Evolutionary conservation across 257 asterid species (phyloP).

Genomic region (Cynanchum wilfordii): DNA sequence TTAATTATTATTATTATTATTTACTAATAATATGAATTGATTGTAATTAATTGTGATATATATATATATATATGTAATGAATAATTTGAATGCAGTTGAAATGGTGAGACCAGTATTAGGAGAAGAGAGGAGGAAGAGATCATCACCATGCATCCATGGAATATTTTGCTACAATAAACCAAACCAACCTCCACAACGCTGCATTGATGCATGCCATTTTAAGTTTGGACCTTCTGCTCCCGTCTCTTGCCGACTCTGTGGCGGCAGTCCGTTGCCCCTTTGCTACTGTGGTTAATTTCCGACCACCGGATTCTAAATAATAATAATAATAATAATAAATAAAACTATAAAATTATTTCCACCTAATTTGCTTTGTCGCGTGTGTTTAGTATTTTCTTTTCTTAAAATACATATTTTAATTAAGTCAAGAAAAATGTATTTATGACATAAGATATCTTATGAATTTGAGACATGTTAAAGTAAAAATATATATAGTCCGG

Average conservation of each 20-base stretch:
- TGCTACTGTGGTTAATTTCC: background rate
- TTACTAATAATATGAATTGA: too few relatives aligned
- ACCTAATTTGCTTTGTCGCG: too few relatives aligned
- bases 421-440: too few relatives aligned
- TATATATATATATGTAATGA: background rate
- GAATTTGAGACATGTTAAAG: too few relatives aligned
- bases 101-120: background rate
- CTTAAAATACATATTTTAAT: too few relatives aligned
- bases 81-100: background rate
- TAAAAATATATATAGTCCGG: too few relatives aligned
- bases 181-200: background rate
- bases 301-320: too few relatives aligned
- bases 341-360: background rate
- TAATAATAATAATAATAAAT: too few relatives aligned
- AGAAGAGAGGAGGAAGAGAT: background rate
- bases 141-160: background rate
- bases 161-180: background rate
- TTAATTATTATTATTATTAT: too few relatives aligned
- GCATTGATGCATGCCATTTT: background rate
- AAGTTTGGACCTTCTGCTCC: background rate
- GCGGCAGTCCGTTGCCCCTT: background rate
- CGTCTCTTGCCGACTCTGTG: background rate
- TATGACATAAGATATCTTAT: too few relatives aligned
- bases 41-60: too few relatives aligned
- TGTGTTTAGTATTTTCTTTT: too few relatives aligned